Evolutionary conservation across 2,329 filamentous ascomycete genomes (phyloP).

Genomic region (Podosphaera leucotricha): DNA sequence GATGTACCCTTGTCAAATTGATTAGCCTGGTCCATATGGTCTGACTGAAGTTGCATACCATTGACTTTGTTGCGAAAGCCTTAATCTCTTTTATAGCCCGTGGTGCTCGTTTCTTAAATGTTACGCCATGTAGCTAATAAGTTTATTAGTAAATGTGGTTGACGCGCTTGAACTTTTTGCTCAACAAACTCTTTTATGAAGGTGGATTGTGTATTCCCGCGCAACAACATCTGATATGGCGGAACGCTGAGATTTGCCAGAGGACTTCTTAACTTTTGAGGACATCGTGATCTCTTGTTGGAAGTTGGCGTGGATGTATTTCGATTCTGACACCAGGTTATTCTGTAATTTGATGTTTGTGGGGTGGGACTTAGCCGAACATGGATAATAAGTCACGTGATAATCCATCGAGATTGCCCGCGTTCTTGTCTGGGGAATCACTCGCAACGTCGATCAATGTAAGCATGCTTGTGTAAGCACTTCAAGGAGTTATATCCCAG

Average conservation of each 20-base stretch:
- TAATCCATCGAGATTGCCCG: not conserved
- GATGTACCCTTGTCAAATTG: slow-evolving; percentile 50
- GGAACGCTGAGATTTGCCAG: slow-evolving; percentile 55
- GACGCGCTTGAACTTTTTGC: not conserved
- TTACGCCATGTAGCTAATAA: slow-evolving; percentile 70
- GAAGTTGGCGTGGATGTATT: not conserved
- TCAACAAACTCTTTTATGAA: slow-evolving; percentile 91
- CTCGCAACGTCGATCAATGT: too few species aligned
- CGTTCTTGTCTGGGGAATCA: too few species aligned
- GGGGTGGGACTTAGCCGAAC: not conserved
- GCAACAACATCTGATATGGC: slow-evolving; percentile 98
- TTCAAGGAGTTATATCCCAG: too few species aligned
- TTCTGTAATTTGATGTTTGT: not conserved
- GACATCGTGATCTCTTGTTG: slow-evolving; percentile 22
- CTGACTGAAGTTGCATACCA: slow-evolving; percentile 41
- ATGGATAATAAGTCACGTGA: not conserved
- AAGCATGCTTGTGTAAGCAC: too few species aligned
- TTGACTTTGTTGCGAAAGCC: slow-evolving; percentile 73
- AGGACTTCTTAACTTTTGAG: slow-evolving; percentile 38
- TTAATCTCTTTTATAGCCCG: slow-evolving; percentile 99
- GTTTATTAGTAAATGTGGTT: slow-evolving; percentile 23
- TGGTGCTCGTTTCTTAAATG: slow-evolving; percentile 99
- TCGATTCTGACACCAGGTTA: not conserved
- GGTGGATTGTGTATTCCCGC: slow-evolving; percentile 99
- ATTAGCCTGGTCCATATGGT: not conserved